These are phyloP conservation scores for Saururus chinensis DNA, from an alignment of 164 flowering plant genomes.

Conservation along the genomic window DNA sequence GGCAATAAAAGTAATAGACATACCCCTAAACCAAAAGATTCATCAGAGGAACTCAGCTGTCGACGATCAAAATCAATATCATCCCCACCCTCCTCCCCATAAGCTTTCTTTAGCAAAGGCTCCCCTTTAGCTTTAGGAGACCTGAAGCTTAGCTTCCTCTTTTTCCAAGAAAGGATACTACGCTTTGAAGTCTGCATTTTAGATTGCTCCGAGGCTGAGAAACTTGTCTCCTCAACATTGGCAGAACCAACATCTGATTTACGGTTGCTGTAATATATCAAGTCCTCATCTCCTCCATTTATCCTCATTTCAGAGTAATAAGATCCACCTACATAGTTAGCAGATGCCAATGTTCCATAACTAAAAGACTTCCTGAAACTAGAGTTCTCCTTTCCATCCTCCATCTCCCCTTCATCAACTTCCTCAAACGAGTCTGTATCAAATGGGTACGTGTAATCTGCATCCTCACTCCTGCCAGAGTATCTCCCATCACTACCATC, in stretches of 20 bases:
- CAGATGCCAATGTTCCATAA: conserved; percentile 81
- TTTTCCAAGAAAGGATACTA: conserved; percentile 86
- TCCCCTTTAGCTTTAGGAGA: conserved; percentile 94
- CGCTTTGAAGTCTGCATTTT: conserved; percentile 45
- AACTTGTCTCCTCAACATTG: conserved; percentile 33
- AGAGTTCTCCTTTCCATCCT: conserved; percentile 42
- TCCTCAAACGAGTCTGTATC: conserved; percentile 79
- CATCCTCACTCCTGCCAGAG: conserved; percentile 69
- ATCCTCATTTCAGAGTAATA: conserved; percentile 39
- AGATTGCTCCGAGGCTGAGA: conserved; percentile 34
- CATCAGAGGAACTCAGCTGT: conserved; percentile 86
- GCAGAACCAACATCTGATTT: conserved; percentile 71
- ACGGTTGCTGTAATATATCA: conserved; percentile 77
- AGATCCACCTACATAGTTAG: conserved; percentile 68
- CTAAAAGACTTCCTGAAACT: conserved; percentile 71
- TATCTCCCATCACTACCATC: conserved; percentile 71
- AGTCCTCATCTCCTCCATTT: conserved; percentile 58
- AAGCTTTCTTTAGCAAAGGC: conserved; percentile 78
- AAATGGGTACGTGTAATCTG: conserved; percentile 59
- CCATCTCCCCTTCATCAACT: conserved; percentile 57
- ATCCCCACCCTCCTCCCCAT: conserved; percentile 99
- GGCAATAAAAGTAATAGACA: conserved; percentile 11
- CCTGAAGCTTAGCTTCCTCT: conserved; percentile 84
- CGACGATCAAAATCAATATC: conserved; percentile 96
- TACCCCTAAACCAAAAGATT: conserved; percentile 53